A percentile compares a stretch with the other conserved stretches of the same genome.
Evolutionary conservation across 371 early-diverging fungal genomes (phyloP).

Genomic region (Coemansia sp.): DNA sequence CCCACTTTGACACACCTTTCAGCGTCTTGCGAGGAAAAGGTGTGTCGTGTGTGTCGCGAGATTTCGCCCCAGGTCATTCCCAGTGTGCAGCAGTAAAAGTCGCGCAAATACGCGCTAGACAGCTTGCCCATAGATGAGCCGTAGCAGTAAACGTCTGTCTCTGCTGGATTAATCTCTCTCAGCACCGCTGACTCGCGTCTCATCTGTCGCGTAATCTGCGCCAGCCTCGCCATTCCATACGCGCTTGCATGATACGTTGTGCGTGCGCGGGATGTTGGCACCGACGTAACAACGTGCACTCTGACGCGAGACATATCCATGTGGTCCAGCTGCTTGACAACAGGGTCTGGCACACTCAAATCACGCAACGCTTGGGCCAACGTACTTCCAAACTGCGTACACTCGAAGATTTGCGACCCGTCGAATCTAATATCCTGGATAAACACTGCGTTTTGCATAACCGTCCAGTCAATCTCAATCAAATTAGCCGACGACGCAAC

Average conservation of each 20-base stretch:
- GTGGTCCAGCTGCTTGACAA: slow-evolving; percentile 12
- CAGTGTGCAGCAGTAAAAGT: slow-evolving; percentile 19
- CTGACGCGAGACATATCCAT: slow-evolving; percentile 26
- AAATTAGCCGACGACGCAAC: slow-evolving; percentile 48
- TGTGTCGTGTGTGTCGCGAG: not conserved
- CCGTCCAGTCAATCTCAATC: slow-evolving; percentile 41
- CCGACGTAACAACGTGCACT: slow-evolving; percentile 33
- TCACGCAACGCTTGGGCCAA: slow-evolving; percentile 24
- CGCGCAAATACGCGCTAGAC: slow-evolving; percentile 6
- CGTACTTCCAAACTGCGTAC: slow-evolving; percentile 4
- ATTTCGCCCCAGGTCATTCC: slow-evolving; percentile 9
- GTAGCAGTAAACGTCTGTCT: slow-evolving; percentile 22
- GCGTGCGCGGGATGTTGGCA: slow-evolving; percentile 6
- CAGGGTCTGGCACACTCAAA: slow-evolving; percentile 32
- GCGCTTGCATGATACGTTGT: slow-evolving; percentile 1
- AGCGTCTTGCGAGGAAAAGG: not conserved
- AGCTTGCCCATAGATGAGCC: slow-evolving; percentile 43
- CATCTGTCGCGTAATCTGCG: slow-evolving; percentile 1
- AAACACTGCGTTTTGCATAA: slow-evolving; percentile 43
- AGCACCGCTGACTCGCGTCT: not conserved
- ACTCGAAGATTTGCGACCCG: not conserved
- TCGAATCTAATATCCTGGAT: slow-evolving; percentile 37
- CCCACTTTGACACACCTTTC: slow-evolving; percentile 19
- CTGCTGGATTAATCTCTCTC: not conserved
- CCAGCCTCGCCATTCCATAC: slow-evolving; percentile 23